Evolutionary conservation across 768 basidiomycete genomes (phyloP).

Genomic region (Mrakia frigida): DNA sequence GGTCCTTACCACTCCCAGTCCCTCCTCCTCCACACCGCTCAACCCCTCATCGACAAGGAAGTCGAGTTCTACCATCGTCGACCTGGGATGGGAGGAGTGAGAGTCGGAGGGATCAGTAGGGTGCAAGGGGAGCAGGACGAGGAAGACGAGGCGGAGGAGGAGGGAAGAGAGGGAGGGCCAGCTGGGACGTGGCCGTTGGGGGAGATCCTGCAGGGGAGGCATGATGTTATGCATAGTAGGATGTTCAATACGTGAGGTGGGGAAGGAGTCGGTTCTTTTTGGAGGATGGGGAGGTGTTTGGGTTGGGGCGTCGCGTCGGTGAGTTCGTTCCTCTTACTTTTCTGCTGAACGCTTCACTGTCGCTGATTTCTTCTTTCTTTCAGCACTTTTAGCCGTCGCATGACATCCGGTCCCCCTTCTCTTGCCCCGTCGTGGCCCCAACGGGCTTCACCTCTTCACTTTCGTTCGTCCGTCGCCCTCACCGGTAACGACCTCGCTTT

Average conservation of each 20-base stretch:
- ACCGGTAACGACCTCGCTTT: too few species aligned
- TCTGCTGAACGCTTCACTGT: too few species aligned
- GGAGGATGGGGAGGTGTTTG: not conserved
- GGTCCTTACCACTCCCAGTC: conserved; percentile 93
- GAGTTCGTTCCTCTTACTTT: not conserved
- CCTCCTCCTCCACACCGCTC: conserved; percentile 66
- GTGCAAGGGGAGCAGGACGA: conserved; percentile 43
- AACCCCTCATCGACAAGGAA: conserved; percentile 61
- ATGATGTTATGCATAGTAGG: conserved; percentile 90
- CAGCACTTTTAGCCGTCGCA: too few species aligned
- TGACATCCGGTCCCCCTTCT: too few species aligned
- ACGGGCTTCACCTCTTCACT: too few species aligned
- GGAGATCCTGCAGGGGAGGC: conserved; percentile 80
- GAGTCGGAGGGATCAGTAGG: conserved; percentile 47
- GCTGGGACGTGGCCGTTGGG: conserved; percentile 94
- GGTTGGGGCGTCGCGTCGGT: not conserved
- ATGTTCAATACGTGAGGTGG: conserved; percentile 66
- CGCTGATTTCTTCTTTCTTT: too few species aligned
- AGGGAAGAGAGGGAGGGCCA: conserved; percentile 54
- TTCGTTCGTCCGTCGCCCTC: too few species aligned
- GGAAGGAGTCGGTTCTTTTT: too few species aligned
- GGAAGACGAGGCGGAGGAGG: conserved; percentile 37
- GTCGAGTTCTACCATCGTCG: conserved; percentile 46
- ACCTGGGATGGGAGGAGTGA: conserved; percentile 1
- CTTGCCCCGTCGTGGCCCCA: too few species aligned